Percentiles rank a stretch among this genome's conserved stretches.
Evolutionary conservation across 352 stramenopile species (phyloP).

Genomic region (Poterioochromonas sp.): DNA sequence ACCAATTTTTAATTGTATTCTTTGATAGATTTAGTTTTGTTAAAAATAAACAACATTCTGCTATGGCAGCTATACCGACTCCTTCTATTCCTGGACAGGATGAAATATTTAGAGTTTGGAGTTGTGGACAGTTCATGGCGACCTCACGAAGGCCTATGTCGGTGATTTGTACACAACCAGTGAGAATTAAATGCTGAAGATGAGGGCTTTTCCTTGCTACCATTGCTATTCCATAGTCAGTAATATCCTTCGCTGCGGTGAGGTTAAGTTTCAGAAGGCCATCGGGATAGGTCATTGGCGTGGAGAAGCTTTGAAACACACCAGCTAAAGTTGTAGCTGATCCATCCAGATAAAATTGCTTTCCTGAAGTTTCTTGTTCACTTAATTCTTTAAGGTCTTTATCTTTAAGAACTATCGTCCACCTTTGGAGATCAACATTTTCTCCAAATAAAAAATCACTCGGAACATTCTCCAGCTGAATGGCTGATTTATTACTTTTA

Average conservation of each 20-base stretch:
- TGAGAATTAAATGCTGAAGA: neutral
- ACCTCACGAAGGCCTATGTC: conserved; percentile 19
- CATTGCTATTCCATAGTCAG: neutral
- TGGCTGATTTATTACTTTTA: neutral
- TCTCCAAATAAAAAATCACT: conserved; percentile 27
- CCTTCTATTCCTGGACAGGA: conserved; percentile 18
- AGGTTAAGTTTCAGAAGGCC: neutral
- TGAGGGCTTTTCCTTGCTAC: neutral
- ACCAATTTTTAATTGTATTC: neutral
- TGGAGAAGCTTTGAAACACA: conserved; percentile 1
- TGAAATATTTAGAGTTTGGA: conserved; percentile 17
- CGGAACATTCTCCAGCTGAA: conserved; percentile 46
- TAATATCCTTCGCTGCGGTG: neutral
- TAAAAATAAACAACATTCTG: neutral
- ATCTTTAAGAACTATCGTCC: conserved; percentile 21
- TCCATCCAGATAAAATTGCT: conserved; percentile 29
- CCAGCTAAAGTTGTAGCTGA: neutral
- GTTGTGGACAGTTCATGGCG: neutral
- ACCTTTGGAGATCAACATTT: conserved; percentile 15
- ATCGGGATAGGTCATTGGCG: neutral
- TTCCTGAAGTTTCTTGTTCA: neutral
- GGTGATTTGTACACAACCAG: neutral
- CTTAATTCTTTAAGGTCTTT: conserved; percentile 3
- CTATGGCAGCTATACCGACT: neutral
- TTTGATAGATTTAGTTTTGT: neutral